Percentiles rank a stretch among this genome's conserved stretches.
Conservation (phyloP, 1,284 basidiomycete genomes). For the Ceratobasidium sp. region DNA sequence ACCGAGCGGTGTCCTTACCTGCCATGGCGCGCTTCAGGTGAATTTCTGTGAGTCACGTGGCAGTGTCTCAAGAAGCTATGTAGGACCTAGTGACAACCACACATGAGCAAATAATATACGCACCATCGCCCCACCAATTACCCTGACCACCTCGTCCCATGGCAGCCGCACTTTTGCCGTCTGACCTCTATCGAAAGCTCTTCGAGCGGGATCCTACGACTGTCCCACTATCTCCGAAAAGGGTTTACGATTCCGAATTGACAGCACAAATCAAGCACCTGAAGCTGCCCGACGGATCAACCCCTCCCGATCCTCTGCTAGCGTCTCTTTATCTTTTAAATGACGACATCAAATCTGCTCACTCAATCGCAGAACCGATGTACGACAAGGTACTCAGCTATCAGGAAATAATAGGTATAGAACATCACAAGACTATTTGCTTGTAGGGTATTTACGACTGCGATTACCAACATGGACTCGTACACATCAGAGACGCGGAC, state of each 20-base stretch:
- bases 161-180: constrained; percentile 16
- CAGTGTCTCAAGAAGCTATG: not conserved
- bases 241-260: not conserved
- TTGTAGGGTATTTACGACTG: constrained; percentile 17
- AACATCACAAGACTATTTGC: not conserved
- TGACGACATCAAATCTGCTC: constrained; percentile 18
- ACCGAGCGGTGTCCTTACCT: constrained; percentile 69
- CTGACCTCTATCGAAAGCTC: constrained; percentile 18
- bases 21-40: constrained; percentile 59
- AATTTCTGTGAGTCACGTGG: constrained; percentile 37
- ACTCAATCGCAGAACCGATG: constrained; percentile 18
- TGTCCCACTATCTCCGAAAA: not conserved
- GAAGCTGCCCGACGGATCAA: not conserved
- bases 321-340: constrained; percentile 26
- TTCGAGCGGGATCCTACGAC: constrained; percentile 19
- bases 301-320: not conserved
- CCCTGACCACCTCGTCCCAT: not conserved
- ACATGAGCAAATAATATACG: not conserved
- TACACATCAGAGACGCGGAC: constrained; percentile 30
- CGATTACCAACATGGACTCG: constrained; percentile 22
- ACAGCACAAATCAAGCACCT: constrained; percentile 25
- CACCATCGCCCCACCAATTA: not conserved
- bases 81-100: not conserved
- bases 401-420: not conserved
- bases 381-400: constrained; percentile 11